Percentiles rank a stretch among this genome's conserved stretches.
These are phyloP conservation scores for Coemansia sp. DNA, from an alignment of 192 early-diverging fungal species.

Conservation along the genomic window DNA sequence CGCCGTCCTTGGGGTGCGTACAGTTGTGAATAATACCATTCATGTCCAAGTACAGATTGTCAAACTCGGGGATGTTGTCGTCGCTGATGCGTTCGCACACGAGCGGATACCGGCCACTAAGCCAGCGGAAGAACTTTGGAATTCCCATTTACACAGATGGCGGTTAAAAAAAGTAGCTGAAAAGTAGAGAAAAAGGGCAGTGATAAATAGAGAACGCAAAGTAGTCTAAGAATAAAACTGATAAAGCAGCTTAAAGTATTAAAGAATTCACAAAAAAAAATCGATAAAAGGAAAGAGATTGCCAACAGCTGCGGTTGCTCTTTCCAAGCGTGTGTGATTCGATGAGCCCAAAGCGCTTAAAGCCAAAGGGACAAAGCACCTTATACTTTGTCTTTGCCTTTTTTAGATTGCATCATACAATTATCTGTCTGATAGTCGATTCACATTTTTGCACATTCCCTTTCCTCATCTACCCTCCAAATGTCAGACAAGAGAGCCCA, in stretches of 20 bases:
- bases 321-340: background rate
- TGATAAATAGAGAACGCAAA: background rate
- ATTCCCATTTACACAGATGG: conserved; percentile 66
- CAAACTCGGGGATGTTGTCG: conserved; percentile 93
- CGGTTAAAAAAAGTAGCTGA: conserved; percentile 1
- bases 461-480: background rate
- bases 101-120: conserved; percentile 94
- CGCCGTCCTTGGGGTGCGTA: conserved; percentile 89
- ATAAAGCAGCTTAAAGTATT: background rate
- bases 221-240: background rate
- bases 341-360: too few species aligned
- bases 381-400: background rate
- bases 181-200: background rate
- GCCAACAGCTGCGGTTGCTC: background rate
- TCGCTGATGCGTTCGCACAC: conserved; percentile 88
- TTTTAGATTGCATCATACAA: background rate
- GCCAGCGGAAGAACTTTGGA: conserved; percentile 97
- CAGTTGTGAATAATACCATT: conserved; percentile 99
- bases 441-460: background rate
- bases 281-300: background rate
- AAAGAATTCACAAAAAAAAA: background rate
- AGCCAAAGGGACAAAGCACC: background rate
- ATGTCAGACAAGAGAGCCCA: conserved; percentile 42
- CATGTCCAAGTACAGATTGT: conserved; percentile 98
- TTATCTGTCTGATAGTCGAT: too few species aligned